Base-by-base conservation (phyloP, 176 grass and related monocot species). In the Puya raimondii region DNA sequence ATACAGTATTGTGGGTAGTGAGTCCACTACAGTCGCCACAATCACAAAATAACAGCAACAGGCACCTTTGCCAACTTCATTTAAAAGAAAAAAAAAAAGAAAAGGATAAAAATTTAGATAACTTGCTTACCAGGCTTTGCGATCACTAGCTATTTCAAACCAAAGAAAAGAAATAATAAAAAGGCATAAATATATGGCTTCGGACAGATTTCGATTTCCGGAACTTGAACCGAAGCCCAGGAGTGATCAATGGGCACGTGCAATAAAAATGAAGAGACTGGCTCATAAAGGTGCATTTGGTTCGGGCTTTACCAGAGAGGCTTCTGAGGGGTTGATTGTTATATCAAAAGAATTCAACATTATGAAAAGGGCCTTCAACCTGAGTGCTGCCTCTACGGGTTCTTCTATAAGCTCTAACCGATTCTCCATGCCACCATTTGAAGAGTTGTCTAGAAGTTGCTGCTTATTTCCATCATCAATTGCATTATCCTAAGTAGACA, bases 201-300 rank as follows among this genome's bases (percentile, higher is more conserved):
- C 15, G 15, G 21, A 20, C 16, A 21, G 1, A 20, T 61, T 61
- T 10, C 16, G 1, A 10, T 10, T 21, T 16, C 56, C 16, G 10
- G 56, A 9, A 61, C 17, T 61, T 9, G 4, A 61, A 20, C 56
- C 56, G 16, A 61, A 18, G 56, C 16, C 21, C 56, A 61, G 56
- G 56, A 61, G 56, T 61, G 21, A n/a, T 61, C 21, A 20, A 16
- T 61, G 56, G 56, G 56, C 56, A 61, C 56, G 56, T 61, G 56
- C 56, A 61, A 7, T 5, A 42, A 42, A 42, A 20, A 61, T 61
- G 56, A 61, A 61, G 56, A 61, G 56, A 16, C 21, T 20, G 21
- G 56, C 1, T 20, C 22, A 61, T 61, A 61, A 61, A 4, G 56
- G 56, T 16, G 56, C 56, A 61, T 10, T 21, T 61, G 56, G 16